Percentiles rank a stretch among this genome's conserved stretches.
Evolutionary conservation across 257 asterid genomes (phyloP).

Genomic region (Jacaranda copaia): DNA sequence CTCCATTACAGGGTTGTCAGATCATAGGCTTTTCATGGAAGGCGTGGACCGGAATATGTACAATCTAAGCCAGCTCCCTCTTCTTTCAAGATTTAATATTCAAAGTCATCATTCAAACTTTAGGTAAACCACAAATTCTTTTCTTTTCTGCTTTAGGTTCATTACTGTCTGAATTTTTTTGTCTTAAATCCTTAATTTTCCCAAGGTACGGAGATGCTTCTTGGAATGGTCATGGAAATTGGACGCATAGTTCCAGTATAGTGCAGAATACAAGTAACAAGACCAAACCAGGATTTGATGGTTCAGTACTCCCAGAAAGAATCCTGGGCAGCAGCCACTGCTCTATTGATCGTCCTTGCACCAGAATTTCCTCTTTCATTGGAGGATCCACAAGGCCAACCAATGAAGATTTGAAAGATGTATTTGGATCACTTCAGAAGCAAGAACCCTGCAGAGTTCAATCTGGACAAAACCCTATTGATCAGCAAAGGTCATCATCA

Average conservation of each 20-base stretch:
- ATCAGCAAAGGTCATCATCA: background rate
- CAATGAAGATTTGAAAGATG: constrained; percentile 26
- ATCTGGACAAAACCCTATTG: constrained; percentile 46
- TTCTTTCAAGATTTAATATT: constrained; percentile 53
- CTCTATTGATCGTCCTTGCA: constrained; percentile 37
- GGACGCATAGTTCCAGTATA: constrained; percentile 45
- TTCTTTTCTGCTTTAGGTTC: background rate
- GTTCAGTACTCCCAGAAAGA: constrained; percentile 39
- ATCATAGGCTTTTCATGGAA: constrained; percentile 53
- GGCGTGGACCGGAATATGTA: constrained; percentile 63
- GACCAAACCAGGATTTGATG: constrained; percentile 41
- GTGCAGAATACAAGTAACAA: constrained; percentile 42
- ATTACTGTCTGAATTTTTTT: too few species aligned
- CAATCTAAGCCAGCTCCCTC: constrained; percentile 71
- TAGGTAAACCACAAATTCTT: constrained; percentile 48
- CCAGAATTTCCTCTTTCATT: constrained; percentile 32
- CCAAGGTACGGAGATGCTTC: constrained; percentile 60
- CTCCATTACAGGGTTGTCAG: constrained; percentile 47
- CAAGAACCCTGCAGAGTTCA: constrained; percentile 37
- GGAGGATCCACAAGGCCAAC: constrained; percentile 1
- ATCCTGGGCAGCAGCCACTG: constrained; percentile 35
- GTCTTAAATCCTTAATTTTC: background rate
- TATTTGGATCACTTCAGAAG: constrained; percentile 33
- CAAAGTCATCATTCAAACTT: constrained; percentile 51
- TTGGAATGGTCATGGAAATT: constrained; percentile 50